phyloP scores from a whole-genome alignment of 2,329 filamentous ascomycete genomes.

The Ceratocystis variospora region DNA sequence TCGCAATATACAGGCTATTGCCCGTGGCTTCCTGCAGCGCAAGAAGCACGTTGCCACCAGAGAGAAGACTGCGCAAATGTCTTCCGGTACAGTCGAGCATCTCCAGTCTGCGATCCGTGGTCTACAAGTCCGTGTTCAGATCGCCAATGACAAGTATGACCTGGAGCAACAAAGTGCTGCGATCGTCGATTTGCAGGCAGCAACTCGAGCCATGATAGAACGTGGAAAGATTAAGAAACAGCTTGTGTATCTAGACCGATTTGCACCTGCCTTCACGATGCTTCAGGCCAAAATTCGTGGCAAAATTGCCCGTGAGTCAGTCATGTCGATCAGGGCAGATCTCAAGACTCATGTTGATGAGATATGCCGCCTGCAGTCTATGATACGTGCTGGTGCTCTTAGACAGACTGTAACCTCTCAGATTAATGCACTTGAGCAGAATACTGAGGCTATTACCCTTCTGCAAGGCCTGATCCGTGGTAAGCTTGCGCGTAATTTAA shows the following conservation, averaged over 20 bases:
- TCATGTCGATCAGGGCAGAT: slow-evolving; percentile 34
- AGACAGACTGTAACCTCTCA: slow-evolving; percentile 37
- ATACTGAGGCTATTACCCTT: slow-evolving; percentile 34
- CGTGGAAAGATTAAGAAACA: slow-evolving; percentile 59
- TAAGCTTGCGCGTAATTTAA: slow-evolving; percentile 33
- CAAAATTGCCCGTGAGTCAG: slow-evolving; percentile 33
- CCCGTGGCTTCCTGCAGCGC: slow-evolving; percentile 54
- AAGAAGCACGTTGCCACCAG: slow-evolving; percentile 43
- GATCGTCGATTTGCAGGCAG: slow-evolving; percentile 57
- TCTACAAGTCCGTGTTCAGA: slow-evolving; percentile 41
- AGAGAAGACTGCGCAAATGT: slow-evolving; percentile 37
- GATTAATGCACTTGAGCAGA: slow-evolving; percentile 35
- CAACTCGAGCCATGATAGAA: slow-evolving; percentile 64
- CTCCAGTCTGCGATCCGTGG: slow-evolving; percentile 49
- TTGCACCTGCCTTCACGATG: slow-evolving; percentile 22
- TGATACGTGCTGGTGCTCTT: slow-evolving; percentile 41
- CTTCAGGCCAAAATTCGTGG: slow-evolving; percentile 53
- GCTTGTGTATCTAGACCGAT: slow-evolving; percentile 55
- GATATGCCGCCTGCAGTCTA: slow-evolving; percentile 36
- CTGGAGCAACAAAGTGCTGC: slow-evolving; percentile 55
- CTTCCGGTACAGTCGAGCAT: slow-evolving; percentile 37
- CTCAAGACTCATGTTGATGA: slow-evolving; percentile 32
- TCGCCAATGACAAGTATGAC: slow-evolving; percentile 39
- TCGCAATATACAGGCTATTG: slow-evolving; percentile 48
- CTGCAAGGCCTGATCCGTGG: slow-evolving; percentile 34